A percentile compares a stretch with the other conserved stretches of the same genome.
Evolutionary conservation across 352 stramenopile genomes (phyloP).

Genomic region (Thraustochytrium sp.): DNA sequence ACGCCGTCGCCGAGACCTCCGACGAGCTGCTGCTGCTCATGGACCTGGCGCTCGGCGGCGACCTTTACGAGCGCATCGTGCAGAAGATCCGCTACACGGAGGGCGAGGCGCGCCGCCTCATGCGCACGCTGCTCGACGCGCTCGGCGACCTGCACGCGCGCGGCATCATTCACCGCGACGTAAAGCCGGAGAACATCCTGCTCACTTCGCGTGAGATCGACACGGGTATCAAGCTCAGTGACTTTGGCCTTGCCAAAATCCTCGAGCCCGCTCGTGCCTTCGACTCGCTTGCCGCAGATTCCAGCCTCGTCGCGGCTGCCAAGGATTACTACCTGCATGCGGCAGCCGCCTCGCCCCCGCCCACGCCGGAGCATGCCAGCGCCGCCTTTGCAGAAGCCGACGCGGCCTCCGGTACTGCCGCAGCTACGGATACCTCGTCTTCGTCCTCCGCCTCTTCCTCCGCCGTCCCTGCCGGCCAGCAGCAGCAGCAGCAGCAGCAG

Average conservation of each 20-base stretch:
- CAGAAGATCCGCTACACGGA: conserved; percentile 29
- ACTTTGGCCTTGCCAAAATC: conserved; percentile 78
- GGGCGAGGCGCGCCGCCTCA: neutral
- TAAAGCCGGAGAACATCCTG: conserved; percentile 94
- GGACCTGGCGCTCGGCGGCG: conserved; percentile 24
- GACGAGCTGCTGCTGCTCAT: neutral
- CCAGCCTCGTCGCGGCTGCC: neutral
- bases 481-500: too few species aligned
- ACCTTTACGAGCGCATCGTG: conserved; percentile 30
- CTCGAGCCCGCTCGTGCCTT: conserved; percentile 41
- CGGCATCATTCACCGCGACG: conserved; percentile 88
- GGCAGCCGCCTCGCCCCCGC: neutral
- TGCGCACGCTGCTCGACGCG: conserved; percentile 48
- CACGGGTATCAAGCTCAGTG: conserved; percentile 78
- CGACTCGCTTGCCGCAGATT: neutral
- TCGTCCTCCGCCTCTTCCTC: too few species aligned
- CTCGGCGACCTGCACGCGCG: conserved; percentile 84
- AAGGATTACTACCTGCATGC: neutral
- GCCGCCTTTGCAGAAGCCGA: conserved; percentile 60
- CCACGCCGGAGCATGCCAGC: conserved; percentile 47
- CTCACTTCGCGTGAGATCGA: conserved; percentile 79
- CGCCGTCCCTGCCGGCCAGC: too few species aligned
- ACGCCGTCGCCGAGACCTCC: neutral
- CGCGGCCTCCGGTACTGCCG: neutral
- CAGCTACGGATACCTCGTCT: neutral